Evolutionary conservation across 2,329 filamentous ascomycete genomes (phyloP), one percentile per base, ranked within the genome.

Genomic region (Amauroascus verrucosus): DNA sequence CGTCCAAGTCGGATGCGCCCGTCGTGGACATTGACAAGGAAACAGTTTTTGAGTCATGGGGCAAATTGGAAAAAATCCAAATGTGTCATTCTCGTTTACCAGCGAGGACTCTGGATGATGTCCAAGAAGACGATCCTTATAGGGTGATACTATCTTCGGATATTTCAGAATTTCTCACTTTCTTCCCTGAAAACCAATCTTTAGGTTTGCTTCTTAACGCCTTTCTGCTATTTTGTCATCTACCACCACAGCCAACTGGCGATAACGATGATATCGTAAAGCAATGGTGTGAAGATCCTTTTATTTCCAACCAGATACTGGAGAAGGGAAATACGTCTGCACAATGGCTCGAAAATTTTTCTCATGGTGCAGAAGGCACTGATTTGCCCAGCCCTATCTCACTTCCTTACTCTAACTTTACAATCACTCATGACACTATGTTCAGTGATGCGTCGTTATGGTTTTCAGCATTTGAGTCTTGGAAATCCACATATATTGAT

Each of bases 81-180:
- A 72, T 73, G 1, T 57, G 63, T 13, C 69, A 70, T 40, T 75
- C 83, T 7, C 73, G 71, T 38, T 71, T 82, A 53, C 87, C 89
- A 5, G 86, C 86, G 14, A 80, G 86, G 47, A 85, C 85, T 0
- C 74, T 85, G 56, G 88, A 96, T 64, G 82, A 88, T 24, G 77
- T 80, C 1, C 79, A 78, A 14, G 84, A 88, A 58, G 84, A 90
- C 55, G 91, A 96, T 62, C 86, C 88, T 0, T 95, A 86, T 59
- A 79, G 89, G 33, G 80, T 93, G 2, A 79, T 95, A 44, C 79
- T 96, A 63, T 89, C 83, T 60, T 79, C 82, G 0, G 93, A 97
- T 64, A 73, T 96, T 18, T 72, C 81, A 57, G 75, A 79, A 0
- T 75, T 85, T 26, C 63, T 95, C 59, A 75, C 54, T 52, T 64